A percentile compares a stretch with the other conserved stretches of the same genome.
phyloP scores from a whole-genome alignment of 2,329 filamentous ascomycete species.

The Colletotrichum coccodes region DNA sequence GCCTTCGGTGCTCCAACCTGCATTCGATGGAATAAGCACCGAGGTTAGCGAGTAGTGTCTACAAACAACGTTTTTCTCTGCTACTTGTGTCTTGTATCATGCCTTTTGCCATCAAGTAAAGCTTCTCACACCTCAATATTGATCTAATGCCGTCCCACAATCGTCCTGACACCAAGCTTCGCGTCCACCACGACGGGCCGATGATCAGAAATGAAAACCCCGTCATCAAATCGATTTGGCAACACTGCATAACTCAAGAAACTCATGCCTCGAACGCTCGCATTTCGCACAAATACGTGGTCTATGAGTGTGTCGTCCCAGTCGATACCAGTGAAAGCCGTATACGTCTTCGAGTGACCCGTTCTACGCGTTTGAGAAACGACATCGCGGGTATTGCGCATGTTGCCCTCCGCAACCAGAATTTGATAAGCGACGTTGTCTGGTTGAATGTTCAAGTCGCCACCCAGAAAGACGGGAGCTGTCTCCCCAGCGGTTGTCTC shows the following conservation, averaged over 20 bases:
- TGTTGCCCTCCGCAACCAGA: conserved; percentile 34
- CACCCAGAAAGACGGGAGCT: conserved; percentile 43
- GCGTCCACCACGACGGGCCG: conserved; percentile 43
- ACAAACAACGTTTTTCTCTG: too few relatives aligned
- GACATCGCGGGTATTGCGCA: conserved; percentile 39
- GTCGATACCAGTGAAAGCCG: conserved; percentile 39
- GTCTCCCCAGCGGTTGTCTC: not conserved
- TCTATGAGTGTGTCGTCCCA: conserved; percentile 37
- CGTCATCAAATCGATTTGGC: conserved; percentile 39
- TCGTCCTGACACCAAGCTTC: not conserved
- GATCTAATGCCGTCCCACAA: too few relatives aligned
- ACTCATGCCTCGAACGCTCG: conserved; percentile 30
- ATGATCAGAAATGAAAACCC: conserved; percentile 45
- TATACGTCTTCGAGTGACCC: conserved; percentile 43
- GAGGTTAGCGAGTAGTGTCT: too few relatives aligned
- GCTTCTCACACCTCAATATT: too few relatives aligned
- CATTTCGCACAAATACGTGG: conserved; percentile 44
- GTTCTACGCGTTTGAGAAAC: conserved; percentile 37
- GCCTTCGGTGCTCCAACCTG: too few relatives aligned
- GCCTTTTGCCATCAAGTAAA: too few relatives aligned
- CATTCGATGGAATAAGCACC: too few relatives aligned
- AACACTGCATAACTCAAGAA: conserved; percentile 40
- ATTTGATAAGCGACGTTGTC: conserved; percentile 39
- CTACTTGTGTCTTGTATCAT: too few relatives aligned
- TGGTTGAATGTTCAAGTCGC: conserved; percentile 44